Base-by-base conservation (phyloP, 2,329 filamentous ascomycete species). In the Camptophora hylomeconis region DNA sequence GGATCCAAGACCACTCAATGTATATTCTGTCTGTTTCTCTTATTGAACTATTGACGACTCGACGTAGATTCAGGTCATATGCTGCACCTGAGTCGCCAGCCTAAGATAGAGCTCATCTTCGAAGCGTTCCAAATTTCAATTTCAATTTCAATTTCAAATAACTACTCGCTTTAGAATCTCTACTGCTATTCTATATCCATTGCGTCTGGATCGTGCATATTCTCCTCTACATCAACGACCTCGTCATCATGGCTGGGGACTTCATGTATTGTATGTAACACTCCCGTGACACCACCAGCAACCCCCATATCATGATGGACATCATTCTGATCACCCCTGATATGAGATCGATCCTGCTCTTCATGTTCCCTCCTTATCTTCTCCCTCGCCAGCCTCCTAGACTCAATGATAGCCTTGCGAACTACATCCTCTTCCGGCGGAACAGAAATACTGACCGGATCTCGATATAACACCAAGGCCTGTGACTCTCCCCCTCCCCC, bases 341-440 rank as follows among this genome's bases (percentile, higher is more conserved):
- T n/a, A n/a, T n/a, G n/a, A n/a, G n/a, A n/a, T n/a, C 32, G 20
- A 20, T 40, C 32, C 24, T 21, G 15, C 21, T 31, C 25, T 19
- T 31, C 28, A 15, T 36, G 26, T 16, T 37, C 33, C 20, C 35
- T 38, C 3, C 17, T 33, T 12, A 36, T 22, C 28, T 55, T 60
- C 41, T 80, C 72, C 30, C 80, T 61, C 18, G 72, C 64, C 31
- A 83, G 67, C 25, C 69, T 69, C 29, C 83, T 68, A 2, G 80
- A 72, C 51, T 93, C 86, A 29, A 87, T 62, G 40, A 94, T 84
- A 6, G 82, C 82, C 52, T 76, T 82, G 35, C 83, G 68, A 37
- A 93, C 81, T 37, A 69, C 77, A 50, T 87, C 78, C 17, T 77
- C 67, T 40, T 81, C 75, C 49, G 74, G 67, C 1, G 83, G 74